These are phyloP conservation scores for Candida tibetensis DNA, from an alignment of 805 yeast genomes.

Conservation along the genomic window DNA sequence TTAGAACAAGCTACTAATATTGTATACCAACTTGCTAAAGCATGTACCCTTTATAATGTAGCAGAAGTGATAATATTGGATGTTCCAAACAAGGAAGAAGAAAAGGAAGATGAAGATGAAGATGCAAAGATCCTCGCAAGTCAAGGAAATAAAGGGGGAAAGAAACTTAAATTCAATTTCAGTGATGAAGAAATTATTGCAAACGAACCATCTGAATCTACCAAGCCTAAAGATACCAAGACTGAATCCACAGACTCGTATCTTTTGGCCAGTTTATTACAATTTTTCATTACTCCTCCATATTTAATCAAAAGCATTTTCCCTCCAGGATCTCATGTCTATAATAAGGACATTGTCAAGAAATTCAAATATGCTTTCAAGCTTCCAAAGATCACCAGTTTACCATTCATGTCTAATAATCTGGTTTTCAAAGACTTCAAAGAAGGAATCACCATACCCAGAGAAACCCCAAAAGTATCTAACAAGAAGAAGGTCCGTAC, in stretches of 20 bases:
- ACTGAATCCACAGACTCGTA: conserved; percentile 36
- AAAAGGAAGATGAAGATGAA: conserved; percentile 16
- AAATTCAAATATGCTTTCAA: conserved; percentile 63
- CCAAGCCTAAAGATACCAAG: conserved; percentile 10
- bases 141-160: conserved; percentile 23
- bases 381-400: conserved; percentile 66
- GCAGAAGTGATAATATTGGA: conserved; percentile 74
- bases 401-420: conserved; percentile 68
- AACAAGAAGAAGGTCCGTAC: conserved; percentile 44
- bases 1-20: conserved; percentile 71
- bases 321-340: conserved; percentile 13
- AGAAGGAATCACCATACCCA: conserved; percentile 63
- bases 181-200: conserved; percentile 27
- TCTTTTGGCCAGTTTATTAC: conserved; percentile 66
- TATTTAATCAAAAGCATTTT: conserved; percentile 68
- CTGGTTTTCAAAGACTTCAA: conserved; percentile 36
- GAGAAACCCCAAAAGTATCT: conserved; percentile 34
- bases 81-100: conserved; percentile 29
- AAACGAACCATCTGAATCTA: conserved; percentile 13
- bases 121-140: conserved; percentile 18
- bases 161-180: conserved; percentile 31
- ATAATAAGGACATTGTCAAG: conserved; percentile 33
- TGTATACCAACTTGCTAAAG: conserved; percentile 76
- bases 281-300: conserved; percentile 82
- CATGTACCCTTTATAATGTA: conserved; percentile 66